Conservation (phyloP, 768 basidiomycete genomes). For the Fistulinella prunicolor region DNA sequence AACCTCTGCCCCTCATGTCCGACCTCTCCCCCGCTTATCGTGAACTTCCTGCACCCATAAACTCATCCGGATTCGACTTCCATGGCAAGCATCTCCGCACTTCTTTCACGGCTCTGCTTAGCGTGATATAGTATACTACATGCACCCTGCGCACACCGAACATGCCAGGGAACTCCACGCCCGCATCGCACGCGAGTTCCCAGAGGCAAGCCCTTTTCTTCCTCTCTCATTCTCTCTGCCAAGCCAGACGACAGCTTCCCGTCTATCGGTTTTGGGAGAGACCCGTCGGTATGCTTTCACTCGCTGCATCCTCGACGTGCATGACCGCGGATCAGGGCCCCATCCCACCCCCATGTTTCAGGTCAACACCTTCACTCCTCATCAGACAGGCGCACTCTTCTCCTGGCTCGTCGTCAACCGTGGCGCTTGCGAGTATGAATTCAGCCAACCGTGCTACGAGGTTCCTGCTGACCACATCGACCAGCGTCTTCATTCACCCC, state of each 20-base stretch:
- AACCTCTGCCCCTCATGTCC: too few species aligned
- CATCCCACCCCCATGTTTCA: conserved; percentile 75
- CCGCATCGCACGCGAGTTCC: conserved; percentile 60
- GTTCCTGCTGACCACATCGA: background rate
- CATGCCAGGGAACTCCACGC: conserved; percentile 59
- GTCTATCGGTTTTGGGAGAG: conserved; percentile 62
- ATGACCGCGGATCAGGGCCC: conserved; percentile 42
- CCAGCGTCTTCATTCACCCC: conserved; percentile 67
- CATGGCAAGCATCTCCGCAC: conserved; percentile 46
- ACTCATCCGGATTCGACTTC: conserved; percentile 64
- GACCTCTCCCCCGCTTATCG: conserved; percentile 49
- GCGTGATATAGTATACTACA: conserved; percentile 55
- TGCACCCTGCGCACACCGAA: conserved; percentile 39
- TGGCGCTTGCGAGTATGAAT: conserved; percentile 66
- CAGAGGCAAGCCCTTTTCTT: conserved; percentile 46
- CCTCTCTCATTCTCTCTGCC: background rate
- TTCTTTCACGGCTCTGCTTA: background rate
- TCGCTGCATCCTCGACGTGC: background rate
- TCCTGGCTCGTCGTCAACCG: conserved; percentile 65
- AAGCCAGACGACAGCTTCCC: conserved; percentile 44
- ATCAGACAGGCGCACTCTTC: conserved; percentile 67
- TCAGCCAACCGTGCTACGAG: background rate
- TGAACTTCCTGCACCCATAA: conserved; percentile 53
- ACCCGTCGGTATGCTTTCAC: conserved; percentile 46
- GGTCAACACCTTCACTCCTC: conserved; percentile 63